A percentile compares a stretch with the other conserved stretches of the same genome.
Conservation (phyloP, 768 basidiomycete genomes). For the Suillus subaureus region DNA sequence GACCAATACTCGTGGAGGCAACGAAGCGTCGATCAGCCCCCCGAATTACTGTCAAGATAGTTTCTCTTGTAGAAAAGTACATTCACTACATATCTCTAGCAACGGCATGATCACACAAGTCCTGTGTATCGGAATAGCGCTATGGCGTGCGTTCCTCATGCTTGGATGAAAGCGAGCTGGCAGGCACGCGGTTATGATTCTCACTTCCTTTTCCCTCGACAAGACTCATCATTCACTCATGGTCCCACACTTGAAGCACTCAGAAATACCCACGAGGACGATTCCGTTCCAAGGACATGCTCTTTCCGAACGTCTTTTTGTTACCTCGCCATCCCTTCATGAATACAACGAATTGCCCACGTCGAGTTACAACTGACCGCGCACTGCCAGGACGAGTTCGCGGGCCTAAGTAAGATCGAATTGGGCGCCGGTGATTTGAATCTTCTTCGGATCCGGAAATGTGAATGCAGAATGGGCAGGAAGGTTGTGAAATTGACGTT, state of each 20-base stretch:
- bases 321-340: not conserved
- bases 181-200: not conserved
- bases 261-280: not conserved
- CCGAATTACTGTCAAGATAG: not conserved
- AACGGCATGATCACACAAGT: not conserved
- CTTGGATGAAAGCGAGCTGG: not conserved
- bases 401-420: not conserved
- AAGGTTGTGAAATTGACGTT: not conserved
- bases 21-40: not conserved
- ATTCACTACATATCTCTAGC: not conserved
- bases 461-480: not conserved
- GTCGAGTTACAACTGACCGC: not conserved
- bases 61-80: not conserved
- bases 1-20: not conserved
- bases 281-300: not conserved
- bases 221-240: not conserved
- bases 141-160: not conserved
- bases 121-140: not conserved
- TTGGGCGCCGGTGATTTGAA: not conserved
- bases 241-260: not conserved
- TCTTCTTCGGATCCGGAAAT: not conserved
- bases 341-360: not conserved
- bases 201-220: not conserved
- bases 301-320: not conserved
- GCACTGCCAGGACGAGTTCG: not conserved